phyloP scores from a whole-genome alignment of 805 yeast species.

The Lipomyces sp. region DNA sequence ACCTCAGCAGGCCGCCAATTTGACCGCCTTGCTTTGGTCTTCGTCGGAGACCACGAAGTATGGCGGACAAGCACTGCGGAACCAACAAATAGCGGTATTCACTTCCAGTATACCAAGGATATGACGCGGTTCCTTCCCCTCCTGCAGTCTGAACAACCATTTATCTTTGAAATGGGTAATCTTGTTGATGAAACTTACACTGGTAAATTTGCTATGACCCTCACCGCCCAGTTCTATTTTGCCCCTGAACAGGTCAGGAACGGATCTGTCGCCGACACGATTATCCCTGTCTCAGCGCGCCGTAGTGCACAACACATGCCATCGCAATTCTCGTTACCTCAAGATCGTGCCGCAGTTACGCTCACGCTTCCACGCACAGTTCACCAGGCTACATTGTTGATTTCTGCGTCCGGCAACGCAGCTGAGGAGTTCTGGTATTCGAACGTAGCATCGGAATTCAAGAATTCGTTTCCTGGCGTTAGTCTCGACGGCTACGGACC shows the following conservation, averaged over 20 bases:
- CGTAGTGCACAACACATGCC: conserved; percentile 26
- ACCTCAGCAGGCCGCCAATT: conserved; percentile 46
- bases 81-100: conserved; percentile 59
- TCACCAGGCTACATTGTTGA: conserved; percentile 59
- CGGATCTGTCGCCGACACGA: conserved; percentile 17
- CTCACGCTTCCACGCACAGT: conserved; percentile 60
- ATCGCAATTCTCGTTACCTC: conserved; percentile 41
- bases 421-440: conserved; percentile 86
- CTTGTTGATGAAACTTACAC: conserved; percentile 54
- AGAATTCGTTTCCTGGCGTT: conserved; percentile 44
- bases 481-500: conserved; percentile 66
- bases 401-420: conserved; percentile 75
- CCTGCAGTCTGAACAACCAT: conserved; percentile 51
- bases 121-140: conserved; percentile 59
- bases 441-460: conserved; percentile 55
- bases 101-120: conserved; percentile 66
- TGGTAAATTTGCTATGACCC: conserved; percentile 62
- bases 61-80: conserved; percentile 90
- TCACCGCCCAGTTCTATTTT: conserved; percentile 58
- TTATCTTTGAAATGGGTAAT: conserved; percentile 69
- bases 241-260: conserved; percentile 19
- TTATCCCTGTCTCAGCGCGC: conserved; percentile 28
- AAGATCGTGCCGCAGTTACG: conserved; percentile 56
- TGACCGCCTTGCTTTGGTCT: conserved; percentile 49
- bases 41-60: conserved; percentile 58